Evolutionary conservation across 768 basidiomycete genomes (phyloP).

Genomic region (Rhodotorula diobovata): DNA sequence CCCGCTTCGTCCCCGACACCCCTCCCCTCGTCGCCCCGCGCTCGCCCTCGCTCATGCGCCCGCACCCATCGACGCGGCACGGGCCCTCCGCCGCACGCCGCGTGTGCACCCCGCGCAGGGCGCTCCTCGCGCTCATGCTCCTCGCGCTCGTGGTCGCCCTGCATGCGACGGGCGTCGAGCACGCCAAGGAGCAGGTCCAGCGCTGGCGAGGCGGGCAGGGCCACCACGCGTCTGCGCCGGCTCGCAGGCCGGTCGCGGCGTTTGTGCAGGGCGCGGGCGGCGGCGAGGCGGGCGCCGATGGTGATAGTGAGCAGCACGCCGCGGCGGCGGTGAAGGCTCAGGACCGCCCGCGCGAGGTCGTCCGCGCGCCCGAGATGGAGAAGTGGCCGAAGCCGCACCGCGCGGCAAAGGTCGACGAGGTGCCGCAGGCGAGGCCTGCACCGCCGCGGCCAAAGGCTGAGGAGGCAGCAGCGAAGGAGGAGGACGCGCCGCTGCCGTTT

Average conservation of each 20-base stretch:
- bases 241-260: too few species aligned
- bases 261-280: too few species aligned
- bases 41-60: constrained; percentile 16
- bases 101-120: neutral
- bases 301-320: too few species aligned
- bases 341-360: neutral
- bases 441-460: neutral
- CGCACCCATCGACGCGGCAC: constrained; percentile 15
- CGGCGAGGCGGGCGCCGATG: too few species aligned
- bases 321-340: neutral
- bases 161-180: neutral
- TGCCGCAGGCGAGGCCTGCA: too few species aligned
- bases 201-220: neutral
- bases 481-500: neutral
- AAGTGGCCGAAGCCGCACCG: neutral
- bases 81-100: neutral
- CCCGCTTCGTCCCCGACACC: neutral
- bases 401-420: neutral
- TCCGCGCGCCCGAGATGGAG: neutral
- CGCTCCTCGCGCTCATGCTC: neutral
- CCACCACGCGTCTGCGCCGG: too few species aligned
- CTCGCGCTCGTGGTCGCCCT: neutral
- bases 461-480: neutral
- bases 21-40: constrained; percentile 2
- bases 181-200: neutral